Conservation (phyloP, 352 stramenopile genomes). For the Globisporangium canariense region DNA sequence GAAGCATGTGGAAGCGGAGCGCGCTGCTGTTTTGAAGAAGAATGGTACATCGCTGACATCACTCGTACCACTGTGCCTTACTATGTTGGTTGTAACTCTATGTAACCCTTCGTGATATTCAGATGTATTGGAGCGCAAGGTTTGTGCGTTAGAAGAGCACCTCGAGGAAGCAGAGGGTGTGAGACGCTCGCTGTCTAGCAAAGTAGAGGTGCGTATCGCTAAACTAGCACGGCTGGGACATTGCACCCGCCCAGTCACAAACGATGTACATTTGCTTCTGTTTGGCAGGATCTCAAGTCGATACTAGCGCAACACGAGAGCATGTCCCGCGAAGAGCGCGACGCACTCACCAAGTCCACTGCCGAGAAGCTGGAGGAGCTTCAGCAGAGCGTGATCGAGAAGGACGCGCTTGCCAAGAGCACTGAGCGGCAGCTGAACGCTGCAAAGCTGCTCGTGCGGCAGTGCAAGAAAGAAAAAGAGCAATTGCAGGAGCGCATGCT, state of each 20-base stretch:
- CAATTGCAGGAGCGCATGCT: conserved; percentile 38
- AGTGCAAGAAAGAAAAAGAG: conserved; percentile 76
- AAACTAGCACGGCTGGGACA: background rate
- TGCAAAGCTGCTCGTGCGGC: conserved; percentile 57
- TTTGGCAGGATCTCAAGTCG: conserved; percentile 37
- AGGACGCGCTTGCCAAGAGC: conserved; percentile 43
- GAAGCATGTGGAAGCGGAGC: conserved; percentile 20
- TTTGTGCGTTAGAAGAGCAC: conserved; percentile 13
- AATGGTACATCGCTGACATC: conserved; percentile 21
- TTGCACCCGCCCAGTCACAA: background rate
- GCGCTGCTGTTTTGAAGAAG: conserved; percentile 25
- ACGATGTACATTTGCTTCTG: background rate
- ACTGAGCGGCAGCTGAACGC: conserved; percentile 62
- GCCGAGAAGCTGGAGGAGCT: conserved; percentile 33
- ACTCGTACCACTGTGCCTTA: background rate
- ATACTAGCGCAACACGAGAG: conserved; percentile 34
- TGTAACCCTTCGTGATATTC: background rate
- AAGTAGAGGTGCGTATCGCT: conserved; percentile 20
- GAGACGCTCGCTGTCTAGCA: conserved; percentile 10
- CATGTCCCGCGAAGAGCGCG: conserved; percentile 34
- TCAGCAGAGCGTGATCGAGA: conserved; percentile 38
- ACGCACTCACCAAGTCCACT: conserved; percentile 22
- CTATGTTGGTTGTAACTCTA: background rate
- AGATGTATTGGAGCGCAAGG: conserved; percentile 15
- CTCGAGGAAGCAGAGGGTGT: conserved; percentile 5